Conservation (phyloP, 1,139 yeast genomes). For the Protomyces inouyei region DNA sequence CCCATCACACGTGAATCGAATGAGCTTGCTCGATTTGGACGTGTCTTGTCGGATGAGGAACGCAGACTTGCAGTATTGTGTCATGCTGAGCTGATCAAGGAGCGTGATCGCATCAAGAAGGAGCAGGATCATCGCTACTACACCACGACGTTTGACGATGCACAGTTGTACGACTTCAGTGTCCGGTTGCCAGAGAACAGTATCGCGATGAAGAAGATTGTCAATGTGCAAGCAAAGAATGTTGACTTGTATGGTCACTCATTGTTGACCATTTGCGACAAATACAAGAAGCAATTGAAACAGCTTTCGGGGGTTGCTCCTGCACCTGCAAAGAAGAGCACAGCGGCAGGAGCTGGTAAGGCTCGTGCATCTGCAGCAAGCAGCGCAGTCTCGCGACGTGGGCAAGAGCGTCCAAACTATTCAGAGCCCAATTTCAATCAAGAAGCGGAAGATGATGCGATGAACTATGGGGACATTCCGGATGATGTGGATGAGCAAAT, state of each 20-base stretch:
- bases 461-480: neutral
- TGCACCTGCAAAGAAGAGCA: neutral
- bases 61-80: neutral
- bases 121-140: neutral
- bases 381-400: neutral
- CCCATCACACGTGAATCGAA: neutral
- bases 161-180: neutral
- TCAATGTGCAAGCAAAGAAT: neutral
- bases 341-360: neutral
- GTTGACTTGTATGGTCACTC: conserved; percentile 2
- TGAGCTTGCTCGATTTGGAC: neutral
- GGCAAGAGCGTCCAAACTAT: conserved; percentile 6
- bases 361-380: neutral
- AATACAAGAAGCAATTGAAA: conserved; percentile 3
- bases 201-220: neutral
- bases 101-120: neutral
- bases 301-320: neutral
- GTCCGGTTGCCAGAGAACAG: neutral
- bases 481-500: neutral
- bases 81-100: neutral
- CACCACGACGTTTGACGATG: neutral
- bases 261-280: conserved; percentile 5
- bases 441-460: conserved; percentile 15
- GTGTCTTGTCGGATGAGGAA: neutral
- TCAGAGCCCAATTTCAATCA: conserved; percentile 16